These are phyloP conservation scores for Sarocladiaceae sp. DNA, from an alignment of 2,329 filamentous ascomycete genomes.

Conservation along the genomic window DNA sequence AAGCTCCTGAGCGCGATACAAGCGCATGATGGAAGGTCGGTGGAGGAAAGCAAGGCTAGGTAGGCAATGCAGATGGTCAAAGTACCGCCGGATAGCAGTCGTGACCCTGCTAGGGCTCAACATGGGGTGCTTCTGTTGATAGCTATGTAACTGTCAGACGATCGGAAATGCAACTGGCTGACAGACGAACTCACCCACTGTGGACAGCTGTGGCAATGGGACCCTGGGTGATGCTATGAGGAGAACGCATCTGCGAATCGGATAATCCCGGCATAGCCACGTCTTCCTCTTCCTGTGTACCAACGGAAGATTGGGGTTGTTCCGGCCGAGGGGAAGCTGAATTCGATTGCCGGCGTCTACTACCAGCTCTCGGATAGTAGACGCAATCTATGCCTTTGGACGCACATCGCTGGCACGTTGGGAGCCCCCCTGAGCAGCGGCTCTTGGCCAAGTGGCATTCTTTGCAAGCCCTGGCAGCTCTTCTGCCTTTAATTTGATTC, in stretches of 20 bases:
- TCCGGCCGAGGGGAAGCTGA: not conserved
- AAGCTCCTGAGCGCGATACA: not conserved
- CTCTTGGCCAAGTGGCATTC: conserved; percentile 2
- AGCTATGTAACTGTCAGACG: too few relatives aligned
- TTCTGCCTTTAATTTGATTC: not conserved
- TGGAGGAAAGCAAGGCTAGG: conserved; percentile 9
- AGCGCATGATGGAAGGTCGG: conserved; percentile 3
- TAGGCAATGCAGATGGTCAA: conserved; percentile 8
- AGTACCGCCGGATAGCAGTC: conserved; percentile 2
- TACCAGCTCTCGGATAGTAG: not conserved
- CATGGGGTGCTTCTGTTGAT: not conserved
- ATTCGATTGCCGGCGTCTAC: not conserved
- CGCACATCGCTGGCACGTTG: conserved; percentile 2
- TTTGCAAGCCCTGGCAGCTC: conserved; percentile 5
- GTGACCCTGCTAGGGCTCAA: not conserved
- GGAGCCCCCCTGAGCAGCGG: conserved; percentile 2
- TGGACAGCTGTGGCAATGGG: not conserved
- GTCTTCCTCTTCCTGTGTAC: not conserved
- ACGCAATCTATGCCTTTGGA: not conserved
- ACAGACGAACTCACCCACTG: not conserved
- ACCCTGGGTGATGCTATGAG: not conserved
- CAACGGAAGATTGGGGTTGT: not conserved
- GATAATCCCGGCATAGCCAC: not conserved
- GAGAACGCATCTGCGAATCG: not conserved
- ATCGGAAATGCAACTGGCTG: too few relatives aligned